phyloP scores from a whole-genome alignment of 345 rosid genomes.

The Hibiscus trionum region DNA sequence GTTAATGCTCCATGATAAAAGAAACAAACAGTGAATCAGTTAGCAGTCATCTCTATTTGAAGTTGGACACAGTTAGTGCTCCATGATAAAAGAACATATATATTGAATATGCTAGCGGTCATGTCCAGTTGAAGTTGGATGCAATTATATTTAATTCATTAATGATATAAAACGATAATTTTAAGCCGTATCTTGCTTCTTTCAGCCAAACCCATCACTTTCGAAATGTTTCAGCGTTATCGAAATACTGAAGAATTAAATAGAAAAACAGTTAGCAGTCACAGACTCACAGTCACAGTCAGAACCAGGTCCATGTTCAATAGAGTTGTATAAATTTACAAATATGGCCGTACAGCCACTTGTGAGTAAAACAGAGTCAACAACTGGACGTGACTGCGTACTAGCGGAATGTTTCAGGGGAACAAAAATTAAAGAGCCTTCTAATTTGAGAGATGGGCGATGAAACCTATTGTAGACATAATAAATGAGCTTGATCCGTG shows the following conservation, averaged over 20 bases:
- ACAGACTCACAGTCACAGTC: background rate
- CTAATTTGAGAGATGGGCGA: background rate
- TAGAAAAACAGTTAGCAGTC: background rate
- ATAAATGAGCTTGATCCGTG: background rate
- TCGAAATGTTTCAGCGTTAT: background rate
- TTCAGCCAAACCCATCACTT: background rate
- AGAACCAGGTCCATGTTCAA: background rate
- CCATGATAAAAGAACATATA: background rate
- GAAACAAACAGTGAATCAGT: no score
- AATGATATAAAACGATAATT: background rate
- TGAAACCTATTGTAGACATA: background rate
- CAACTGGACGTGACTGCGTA: no score
- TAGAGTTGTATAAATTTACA: background rate
- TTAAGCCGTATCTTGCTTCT: background rate
- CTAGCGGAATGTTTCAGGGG: background rate
- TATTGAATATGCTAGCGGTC: background rate
- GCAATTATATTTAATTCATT: background rate
- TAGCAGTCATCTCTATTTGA: no score
- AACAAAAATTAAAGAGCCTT: background rate
- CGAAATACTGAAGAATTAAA: background rate
- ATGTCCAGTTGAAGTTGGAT: background rate
- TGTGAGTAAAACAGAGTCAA: no score
- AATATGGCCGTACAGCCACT: no score
- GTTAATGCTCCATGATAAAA: background rate
- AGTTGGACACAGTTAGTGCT: background rate